phyloP scores from a whole-genome alignment of 306 rosid species.

The Cicer pinnatifidum region DNA sequence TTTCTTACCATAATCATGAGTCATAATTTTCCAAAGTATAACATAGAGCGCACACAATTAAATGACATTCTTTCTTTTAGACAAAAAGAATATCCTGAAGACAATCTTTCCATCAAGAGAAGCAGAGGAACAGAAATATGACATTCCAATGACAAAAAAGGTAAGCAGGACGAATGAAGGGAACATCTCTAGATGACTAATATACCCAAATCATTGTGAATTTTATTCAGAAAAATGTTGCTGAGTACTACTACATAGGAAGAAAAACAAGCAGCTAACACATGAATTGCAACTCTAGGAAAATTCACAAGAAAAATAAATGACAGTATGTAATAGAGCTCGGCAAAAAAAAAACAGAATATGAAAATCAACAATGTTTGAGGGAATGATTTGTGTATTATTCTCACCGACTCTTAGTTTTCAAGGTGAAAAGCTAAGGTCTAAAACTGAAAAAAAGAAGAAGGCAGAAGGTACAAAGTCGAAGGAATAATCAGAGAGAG shows the following conservation, averaged over 20 bases:
- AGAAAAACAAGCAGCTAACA: constrained; percentile 10
- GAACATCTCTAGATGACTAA: background rate
- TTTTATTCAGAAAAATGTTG: background rate
- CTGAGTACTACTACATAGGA: constrained; percentile 22
- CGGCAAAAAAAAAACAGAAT: too few relatives aligned
- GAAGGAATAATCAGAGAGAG: too few relatives aligned
- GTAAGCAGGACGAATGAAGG: constrained; percentile 5
- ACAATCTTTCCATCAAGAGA: background rate
- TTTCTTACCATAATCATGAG: constrained; percentile 1
- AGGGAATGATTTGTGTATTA: too few relatives aligned
- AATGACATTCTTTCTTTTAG: constrained; percentile 16
- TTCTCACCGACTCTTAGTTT: too few relatives aligned
- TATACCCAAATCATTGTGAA: background rate
- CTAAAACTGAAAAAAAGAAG: too few relatives aligned
- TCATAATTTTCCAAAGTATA: constrained; percentile 24
- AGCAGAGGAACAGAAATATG: background rate
- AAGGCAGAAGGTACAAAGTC: too few relatives aligned
- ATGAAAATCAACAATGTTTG: too few relatives aligned
- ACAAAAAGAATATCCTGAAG: background rate
- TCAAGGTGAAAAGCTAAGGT: too few relatives aligned
- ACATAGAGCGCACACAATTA: background rate
- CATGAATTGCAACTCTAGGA: constrained; percentile 21
- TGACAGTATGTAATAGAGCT: too few relatives aligned
- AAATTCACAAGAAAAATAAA: constrained; percentile 21
- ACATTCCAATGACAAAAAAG: constrained; percentile 15